Conservation (phyloP, 192 early-diverging fungal species). For the Podila epicladia region DNA sequence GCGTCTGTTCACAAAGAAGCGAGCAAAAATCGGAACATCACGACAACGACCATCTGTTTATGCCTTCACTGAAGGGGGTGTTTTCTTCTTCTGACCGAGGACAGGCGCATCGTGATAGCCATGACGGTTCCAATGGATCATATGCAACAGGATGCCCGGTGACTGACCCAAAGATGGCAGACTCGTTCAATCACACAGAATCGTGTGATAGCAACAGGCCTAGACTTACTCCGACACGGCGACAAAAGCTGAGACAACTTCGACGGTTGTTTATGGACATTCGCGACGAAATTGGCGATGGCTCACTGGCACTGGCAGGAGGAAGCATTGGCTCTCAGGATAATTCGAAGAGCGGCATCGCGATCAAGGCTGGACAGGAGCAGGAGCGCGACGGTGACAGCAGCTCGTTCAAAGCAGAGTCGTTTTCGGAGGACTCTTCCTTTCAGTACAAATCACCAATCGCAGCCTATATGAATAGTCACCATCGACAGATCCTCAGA, state of each 20-base stretch:
- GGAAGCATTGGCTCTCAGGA: background rate
- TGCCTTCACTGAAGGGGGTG: constrained; percentile 37
- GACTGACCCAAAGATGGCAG: background rate
- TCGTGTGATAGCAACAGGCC: background rate
- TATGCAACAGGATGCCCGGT: background rate
- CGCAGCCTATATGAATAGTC: background rate
- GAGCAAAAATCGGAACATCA: constrained; percentile 15
- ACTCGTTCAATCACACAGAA: background rate
- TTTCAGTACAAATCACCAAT: constrained; percentile 31
- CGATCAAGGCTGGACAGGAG: background rate
- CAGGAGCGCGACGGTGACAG: constrained; percentile 13
- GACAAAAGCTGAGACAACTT: constrained; percentile 39
- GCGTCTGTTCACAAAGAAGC: constrained; percentile 17
- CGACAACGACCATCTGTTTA: constrained; percentile 32
- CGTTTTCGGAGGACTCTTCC: constrained; percentile 36
- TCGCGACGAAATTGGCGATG: constrained; percentile 38
- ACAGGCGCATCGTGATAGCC: background rate
- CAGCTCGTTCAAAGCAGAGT: constrained; percentile 22
- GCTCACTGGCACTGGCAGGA: background rate
- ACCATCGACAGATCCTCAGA: background rate
- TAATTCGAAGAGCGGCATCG: background rate
- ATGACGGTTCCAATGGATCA: too few species aligned
- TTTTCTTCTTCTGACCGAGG: constrained; percentile 14
- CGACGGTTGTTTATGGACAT: constrained; percentile 51
- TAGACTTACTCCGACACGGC: constrained; percentile 9